These are phyloP conservation scores for Rutstroemia sydowiana DNA, from an alignment of 2,329 filamentous ascomycete species.

Conservation along the genomic window DNA sequence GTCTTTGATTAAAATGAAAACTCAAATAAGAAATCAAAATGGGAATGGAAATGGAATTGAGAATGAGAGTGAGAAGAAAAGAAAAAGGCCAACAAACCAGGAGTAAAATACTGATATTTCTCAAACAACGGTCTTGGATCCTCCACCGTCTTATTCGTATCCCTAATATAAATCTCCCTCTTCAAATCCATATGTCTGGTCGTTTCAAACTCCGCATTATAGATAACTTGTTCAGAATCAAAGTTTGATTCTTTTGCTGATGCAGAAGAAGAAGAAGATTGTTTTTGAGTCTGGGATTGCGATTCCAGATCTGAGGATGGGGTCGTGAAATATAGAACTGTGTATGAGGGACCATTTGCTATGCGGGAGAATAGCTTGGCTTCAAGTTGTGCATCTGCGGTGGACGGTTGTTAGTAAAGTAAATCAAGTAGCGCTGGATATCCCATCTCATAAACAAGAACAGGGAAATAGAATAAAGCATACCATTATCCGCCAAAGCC, in stretches of 20 bases:
- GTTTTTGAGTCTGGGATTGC: too few species aligned
- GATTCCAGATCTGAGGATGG: constrained; percentile 30
- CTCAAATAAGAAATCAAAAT: too few species aligned
- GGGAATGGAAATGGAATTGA: too few species aligned
- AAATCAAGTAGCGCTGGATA: not conserved
- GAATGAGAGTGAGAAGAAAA: not conserved
- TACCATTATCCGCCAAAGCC: constrained; percentile 45
- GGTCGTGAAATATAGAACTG: constrained; percentile 67
- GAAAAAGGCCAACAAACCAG: constrained; percentile 50
- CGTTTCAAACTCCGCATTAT: constrained; percentile 59
- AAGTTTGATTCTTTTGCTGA: too few species aligned
- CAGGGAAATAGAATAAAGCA: not conserved
- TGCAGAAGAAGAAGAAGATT: too few species aligned
- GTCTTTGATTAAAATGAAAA: too few species aligned
- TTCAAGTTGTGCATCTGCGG: constrained; percentile 21
- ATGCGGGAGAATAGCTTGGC: constrained; percentile 32
- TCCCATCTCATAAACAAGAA: not conserved
- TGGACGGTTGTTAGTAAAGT: not conserved
- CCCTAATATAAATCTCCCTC: constrained; percentile 38
- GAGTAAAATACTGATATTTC: constrained; percentile 90
- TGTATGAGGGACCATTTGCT: constrained; percentile 45
- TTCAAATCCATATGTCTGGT: constrained; percentile 67
- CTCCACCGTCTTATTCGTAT: constrained; percentile 36
- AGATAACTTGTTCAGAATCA: constrained; percentile 30
- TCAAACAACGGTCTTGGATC: constrained; percentile 63